Base-by-base conservation (phyloP, 192 early-diverging fungal genomes). In the Coemansia sp. region DNA sequence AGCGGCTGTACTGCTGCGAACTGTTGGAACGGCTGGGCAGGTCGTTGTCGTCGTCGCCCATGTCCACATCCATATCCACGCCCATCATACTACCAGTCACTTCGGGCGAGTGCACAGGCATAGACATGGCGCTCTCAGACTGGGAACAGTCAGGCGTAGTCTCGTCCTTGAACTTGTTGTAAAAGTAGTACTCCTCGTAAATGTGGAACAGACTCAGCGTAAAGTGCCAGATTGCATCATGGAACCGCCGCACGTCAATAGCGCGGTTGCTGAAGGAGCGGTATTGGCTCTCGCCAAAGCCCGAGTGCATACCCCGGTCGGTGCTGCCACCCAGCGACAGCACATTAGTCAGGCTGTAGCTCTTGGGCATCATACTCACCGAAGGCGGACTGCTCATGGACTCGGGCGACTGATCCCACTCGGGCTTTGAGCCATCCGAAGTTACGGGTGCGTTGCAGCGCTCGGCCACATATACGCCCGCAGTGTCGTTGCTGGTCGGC, bases 181-280 rank as follows among this genome's bases (percentile, higher is more conserved):
- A 78, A 46, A 72, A 78, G 59, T 78, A 78, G 50, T 63, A 69
- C 58, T 78, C 75, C 56, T 78, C 75, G 63, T 72, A 78, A 40
- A 78, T 72, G 38, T 78, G 69, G 63, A 66, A 78, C 24, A 72
- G 70, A 44, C 75, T 72, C 51, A 78, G 61, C 48, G 75, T 78
- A 50, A 69, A 78, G 52, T 78, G 75, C 75, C 75, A 78, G 42
- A 78, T 50, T 7, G 75, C 75, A 28, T 78, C 75, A 34, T 78
- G 70, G 69, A 78, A 72, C 38, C 58, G 69, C 8, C 75, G 75
- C 42, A 67, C 56, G 24, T 77, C 69, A 12, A 68, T 37, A 8
- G 54, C 42, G 20, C 63, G 61, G 23, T 38, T 18, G 56, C 51
- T 11, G 12, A 14, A 31, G 23, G 44, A 11, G 47, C 58, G 52